Percentiles rank a stretch among this genome's conserved stretches.
phyloP scores from a whole-genome alignment of 2,329 filamentous ascomycete species.

The Ophiosphaerella narmari region DNA sequence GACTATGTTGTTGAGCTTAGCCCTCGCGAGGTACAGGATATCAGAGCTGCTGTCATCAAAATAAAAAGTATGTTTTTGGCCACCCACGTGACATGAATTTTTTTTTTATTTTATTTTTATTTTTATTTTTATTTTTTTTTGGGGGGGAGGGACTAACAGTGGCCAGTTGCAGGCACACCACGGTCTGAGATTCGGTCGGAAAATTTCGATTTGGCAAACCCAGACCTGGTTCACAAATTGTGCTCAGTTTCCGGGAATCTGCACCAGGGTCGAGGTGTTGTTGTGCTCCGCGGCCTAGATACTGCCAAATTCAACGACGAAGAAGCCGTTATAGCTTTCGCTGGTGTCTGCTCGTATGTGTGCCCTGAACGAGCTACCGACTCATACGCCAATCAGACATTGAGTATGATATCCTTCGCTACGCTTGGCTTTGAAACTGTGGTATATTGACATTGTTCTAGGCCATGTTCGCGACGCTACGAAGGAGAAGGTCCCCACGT shows the following conservation, averaged over 20 bases:
- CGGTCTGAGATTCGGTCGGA: slow-evolving; percentile 24
- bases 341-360: slow-evolving; percentile 38
- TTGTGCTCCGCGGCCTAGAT: slow-evolving; percentile 40
- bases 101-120: too few species aligned
- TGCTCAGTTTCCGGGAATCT: slow-evolving; percentile 32
- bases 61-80: slow-evolving; percentile 33
- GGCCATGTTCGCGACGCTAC: slow-evolving; percentile 46
- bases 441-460: not conserved
- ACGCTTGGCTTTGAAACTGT: not conserved
- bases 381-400: slow-evolving; percentile 45
- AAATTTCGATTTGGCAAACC: slow-evolving; percentile 33
- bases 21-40: slow-evolving; percentile 29
- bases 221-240: slow-evolving; percentile 30
- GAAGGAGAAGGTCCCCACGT: slow-evolving; percentile 34
- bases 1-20: slow-evolving; percentile 36
- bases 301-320: slow-evolving; percentile 42
- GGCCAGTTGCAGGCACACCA: slow-evolving; percentile 22
- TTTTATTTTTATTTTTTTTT: too few species aligned
- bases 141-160: slow-evolving; percentile 5
- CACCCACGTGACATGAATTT: not conserved
- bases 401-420: slow-evolving; percentile 25
- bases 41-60: slow-evolving; percentile 39
- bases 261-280: slow-evolving; percentile 35
- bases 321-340: slow-evolving; percentile 44
- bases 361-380: slow-evolving; percentile 41